A percentile compares a stretch with the other conserved stretches of the same genome.
phyloP scores from a whole-genome alignment of 768 basidiomycete genomes.

The Leccinum uliginosum region DNA sequence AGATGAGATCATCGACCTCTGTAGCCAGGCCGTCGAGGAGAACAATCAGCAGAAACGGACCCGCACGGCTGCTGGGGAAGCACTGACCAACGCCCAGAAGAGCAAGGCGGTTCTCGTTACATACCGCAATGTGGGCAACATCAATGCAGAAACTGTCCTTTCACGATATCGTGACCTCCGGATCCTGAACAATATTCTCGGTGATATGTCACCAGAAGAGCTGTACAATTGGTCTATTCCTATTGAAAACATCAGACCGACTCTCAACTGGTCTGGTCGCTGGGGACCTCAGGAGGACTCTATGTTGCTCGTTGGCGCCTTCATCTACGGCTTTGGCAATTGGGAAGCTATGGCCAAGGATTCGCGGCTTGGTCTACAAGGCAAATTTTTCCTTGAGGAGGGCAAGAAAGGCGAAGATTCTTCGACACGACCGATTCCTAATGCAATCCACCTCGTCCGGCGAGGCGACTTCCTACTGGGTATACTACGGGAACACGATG shows the following conservation, averaged over 20 bases:
- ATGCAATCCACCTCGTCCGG: slow-evolving; percentile 96
- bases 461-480: slow-evolving; percentile 91
- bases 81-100: slow-evolving; percentile 88
- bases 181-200: slow-evolving; percentile 78
- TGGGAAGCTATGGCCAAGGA: slow-evolving; percentile 98
- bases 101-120: slow-evolving; percentile 95
- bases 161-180: slow-evolving; percentile 85
- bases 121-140: slow-evolving; percentile 83
- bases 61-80: slow-evolving; percentile 77
- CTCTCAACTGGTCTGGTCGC: slow-evolving; percentile 93
- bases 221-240: slow-evolving; percentile 84
- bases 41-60: slow-evolving; percentile 77
- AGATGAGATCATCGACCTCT: slow-evolving; percentile 89
- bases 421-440: slow-evolving; percentile 85
- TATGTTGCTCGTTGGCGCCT: slow-evolving; percentile 92
- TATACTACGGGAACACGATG: slow-evolving; percentile 81
- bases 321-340: slow-evolving; percentile 88
- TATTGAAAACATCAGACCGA: slow-evolving; percentile 89
- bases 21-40: slow-evolving; percentile 77
- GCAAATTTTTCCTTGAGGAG: slow-evolving; percentile 98
- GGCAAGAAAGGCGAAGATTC: slow-evolving; percentile 91
- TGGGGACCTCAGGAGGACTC: slow-evolving; percentile 94
- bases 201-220: slow-evolving; percentile 57
- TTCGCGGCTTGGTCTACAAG: slow-evolving; percentile 70
- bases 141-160: slow-evolving; percentile 97